Conservation (phyloP, 2,329 filamentous ascomycete genomes). For the Aspergillus flavus region DNA sequence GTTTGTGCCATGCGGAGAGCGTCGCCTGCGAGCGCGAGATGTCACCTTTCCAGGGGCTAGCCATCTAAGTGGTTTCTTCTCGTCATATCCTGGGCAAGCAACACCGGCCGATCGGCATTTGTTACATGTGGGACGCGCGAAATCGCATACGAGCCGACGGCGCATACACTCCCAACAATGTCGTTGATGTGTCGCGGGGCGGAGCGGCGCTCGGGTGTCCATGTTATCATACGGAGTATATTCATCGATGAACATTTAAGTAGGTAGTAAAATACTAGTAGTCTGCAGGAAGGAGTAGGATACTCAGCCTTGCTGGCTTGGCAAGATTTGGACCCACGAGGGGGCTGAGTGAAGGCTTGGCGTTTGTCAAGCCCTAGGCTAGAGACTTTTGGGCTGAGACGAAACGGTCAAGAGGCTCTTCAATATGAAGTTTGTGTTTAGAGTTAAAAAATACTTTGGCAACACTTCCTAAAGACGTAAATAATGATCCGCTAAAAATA, state of each 20-base stretch:
- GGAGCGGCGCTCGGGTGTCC: not conserved
- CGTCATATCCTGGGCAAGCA: constrained; percentile 12
- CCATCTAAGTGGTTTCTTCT: constrained; percentile 14
- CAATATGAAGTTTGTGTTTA: too few species aligned
- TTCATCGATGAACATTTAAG: not conserved
- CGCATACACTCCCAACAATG: constrained; percentile 14
- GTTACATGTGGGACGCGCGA: constrained; percentile 2
- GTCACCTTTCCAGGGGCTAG: constrained; percentile 5
- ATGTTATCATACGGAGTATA: not conserved
- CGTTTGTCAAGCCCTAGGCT: too few species aligned
- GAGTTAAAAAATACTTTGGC: too few species aligned
- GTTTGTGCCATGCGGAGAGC: not conserved
- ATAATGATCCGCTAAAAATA: too few species aligned
- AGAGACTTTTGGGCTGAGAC: too few species aligned
- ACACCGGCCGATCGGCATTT: constrained; percentile 10
- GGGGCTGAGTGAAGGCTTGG: too few species aligned
- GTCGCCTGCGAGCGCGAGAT: not conserved
- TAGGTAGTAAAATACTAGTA: too few species aligned
- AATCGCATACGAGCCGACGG: constrained; percentile 15
- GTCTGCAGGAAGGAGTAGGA: too few species aligned
- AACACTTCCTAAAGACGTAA: too few species aligned
- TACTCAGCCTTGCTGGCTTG: not conserved
- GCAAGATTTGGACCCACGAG: too few species aligned
- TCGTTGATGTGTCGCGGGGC: not conserved
- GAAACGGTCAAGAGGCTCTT: too few species aligned